Evolutionary conservation across 805 yeast species (phyloP).

Genomic region (Osmozyma mogii): DNA sequence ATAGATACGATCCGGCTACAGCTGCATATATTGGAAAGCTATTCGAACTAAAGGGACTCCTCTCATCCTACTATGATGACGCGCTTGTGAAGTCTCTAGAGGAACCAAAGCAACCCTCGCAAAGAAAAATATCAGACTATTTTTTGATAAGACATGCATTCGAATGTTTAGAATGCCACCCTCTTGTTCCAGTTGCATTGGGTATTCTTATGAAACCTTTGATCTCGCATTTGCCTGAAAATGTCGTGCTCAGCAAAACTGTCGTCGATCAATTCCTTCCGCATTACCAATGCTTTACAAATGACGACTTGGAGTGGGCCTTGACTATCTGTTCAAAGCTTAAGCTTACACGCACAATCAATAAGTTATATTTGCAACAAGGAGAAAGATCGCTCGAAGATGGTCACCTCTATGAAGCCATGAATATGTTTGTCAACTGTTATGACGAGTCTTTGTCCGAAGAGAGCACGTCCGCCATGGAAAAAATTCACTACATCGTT

Average conservation of each 20-base stretch:
- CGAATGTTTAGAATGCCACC: slow-evolving; percentile 43
- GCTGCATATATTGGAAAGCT: slow-evolving; percentile 56
- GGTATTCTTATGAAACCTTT: slow-evolving; percentile 43
- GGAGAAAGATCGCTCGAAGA: slow-evolving; percentile 44
- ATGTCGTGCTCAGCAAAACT: slow-evolving; percentile 22
- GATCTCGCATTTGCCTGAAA: slow-evolving; percentile 37
- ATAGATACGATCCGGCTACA: slow-evolving; percentile 53
- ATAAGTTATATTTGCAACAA: slow-evolving; percentile 41
- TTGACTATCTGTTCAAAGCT: slow-evolving; percentile 64
- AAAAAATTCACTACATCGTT: slow-evolving; percentile 39
- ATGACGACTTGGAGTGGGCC: slow-evolving; percentile 77
- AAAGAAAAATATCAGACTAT: slow-evolving; percentile 43
- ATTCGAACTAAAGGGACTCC: slow-evolving; percentile 56
- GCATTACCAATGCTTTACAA: slow-evolving; percentile 50
- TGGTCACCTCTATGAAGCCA: slow-evolving; percentile 54
- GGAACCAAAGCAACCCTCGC: neutral
- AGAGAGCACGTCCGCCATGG: slow-evolving; percentile 25
- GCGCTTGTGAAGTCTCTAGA: slow-evolving; percentile 7
- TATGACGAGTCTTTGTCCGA: slow-evolving; percentile 33
- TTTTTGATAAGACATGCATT: slow-evolving; percentile 49
- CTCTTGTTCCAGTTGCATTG: slow-evolving; percentile 58
- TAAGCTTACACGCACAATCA: slow-evolving; percentile 50
- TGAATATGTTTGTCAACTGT: slow-evolving; percentile 56
- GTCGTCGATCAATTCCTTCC: slow-evolving; percentile 54
- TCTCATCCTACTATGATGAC: slow-evolving; percentile 30